These are phyloP conservation scores for Grosmannia serpens DNA, from an alignment of 2,329 filamentous ascomycete species.

Conservation along the genomic window DNA sequence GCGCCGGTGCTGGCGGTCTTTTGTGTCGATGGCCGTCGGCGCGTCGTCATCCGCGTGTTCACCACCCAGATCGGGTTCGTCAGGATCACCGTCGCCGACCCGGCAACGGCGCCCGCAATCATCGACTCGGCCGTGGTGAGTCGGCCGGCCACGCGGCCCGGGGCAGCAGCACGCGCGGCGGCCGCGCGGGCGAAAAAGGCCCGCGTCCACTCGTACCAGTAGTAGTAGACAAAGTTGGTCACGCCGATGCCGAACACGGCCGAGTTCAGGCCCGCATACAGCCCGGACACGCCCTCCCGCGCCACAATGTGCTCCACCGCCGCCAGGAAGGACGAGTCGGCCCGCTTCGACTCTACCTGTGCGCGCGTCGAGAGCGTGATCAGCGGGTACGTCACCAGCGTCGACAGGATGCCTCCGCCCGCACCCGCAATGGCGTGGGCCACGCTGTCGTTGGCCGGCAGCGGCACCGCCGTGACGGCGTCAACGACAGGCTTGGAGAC, in stretches of 20 bases:
- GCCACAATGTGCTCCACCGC: constrained; percentile 80
- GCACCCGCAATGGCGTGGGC: constrained; percentile 88
- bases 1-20: constrained; percentile 19
- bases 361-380: constrained; percentile 96
- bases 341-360: constrained; percentile 93
- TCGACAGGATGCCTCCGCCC: constrained; percentile 87
- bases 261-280: constrained; percentile 88
- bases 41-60: constrained; percentile 95
- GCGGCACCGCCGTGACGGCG: constrained; percentile 17
- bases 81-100: constrained; percentile 84
- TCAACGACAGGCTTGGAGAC: constrained; percentile 8
- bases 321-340: constrained; percentile 71
- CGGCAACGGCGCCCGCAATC: constrained; percentile 87
- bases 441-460: constrained; percentile 90
- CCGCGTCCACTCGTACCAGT: constrained; percentile 98
- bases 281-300: constrained; percentile 76
- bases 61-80: constrained; percentile 99
- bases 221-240: constrained; percentile 99
- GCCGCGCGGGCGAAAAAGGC: constrained; percentile 75
- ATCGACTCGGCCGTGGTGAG: constrained; percentile 89
- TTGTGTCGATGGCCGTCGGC: constrained; percentile 40
- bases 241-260: constrained; percentile 95
- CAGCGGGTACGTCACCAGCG: constrained; percentile 94
- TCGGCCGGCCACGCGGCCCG: constrained; percentile 61
- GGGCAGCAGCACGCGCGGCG: constrained; percentile 27